A percentile compares a stretch with the other conserved stretches of the same genome.
phyloP scores from a whole-genome alignment of 192 early-diverging fungal species.

The Chytriomyces hyalinus region DNA sequence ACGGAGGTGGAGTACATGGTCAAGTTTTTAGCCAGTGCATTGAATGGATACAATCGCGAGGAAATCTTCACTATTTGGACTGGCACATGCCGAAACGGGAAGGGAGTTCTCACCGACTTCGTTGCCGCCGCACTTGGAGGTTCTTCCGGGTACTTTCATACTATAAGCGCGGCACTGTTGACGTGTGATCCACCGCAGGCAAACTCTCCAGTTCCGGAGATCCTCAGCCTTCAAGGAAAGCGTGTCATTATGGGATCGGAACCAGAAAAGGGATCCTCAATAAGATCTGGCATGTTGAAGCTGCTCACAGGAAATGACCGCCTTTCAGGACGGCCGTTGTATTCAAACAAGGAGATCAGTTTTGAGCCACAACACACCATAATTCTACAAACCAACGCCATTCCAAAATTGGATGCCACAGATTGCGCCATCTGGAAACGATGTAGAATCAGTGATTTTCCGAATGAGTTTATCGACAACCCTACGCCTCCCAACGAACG shows the following conservation, averaged over 20 bases:
- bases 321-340: background rate
- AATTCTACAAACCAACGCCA: too few species aligned
- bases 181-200: background rate
- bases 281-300: background rate
- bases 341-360: too few species aligned
- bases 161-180: background rate
- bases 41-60: slow-evolving; percentile 3
- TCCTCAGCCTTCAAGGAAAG: background rate
- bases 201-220: background rate
- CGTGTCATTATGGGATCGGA: background rate
- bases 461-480: background rate
- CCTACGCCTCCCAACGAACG: background rate
- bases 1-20: background rate
- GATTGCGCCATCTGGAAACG: too few species aligned
- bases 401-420: too few species aligned
- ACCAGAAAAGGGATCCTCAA: background rate
- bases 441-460: background rate
- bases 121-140: too few species aligned
- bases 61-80: slow-evolving; percentile 8
- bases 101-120: too few species aligned
- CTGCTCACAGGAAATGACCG: background rate
- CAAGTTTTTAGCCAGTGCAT: background rate
- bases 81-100: background rate
- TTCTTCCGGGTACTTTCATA: background rate
- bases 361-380: too few species aligned